Evolutionary conservation across 306 rosid genomes (phyloP), one percentile per base, ranked within the genome.

Genomic region (Casuarina equisetifolia): DNA sequence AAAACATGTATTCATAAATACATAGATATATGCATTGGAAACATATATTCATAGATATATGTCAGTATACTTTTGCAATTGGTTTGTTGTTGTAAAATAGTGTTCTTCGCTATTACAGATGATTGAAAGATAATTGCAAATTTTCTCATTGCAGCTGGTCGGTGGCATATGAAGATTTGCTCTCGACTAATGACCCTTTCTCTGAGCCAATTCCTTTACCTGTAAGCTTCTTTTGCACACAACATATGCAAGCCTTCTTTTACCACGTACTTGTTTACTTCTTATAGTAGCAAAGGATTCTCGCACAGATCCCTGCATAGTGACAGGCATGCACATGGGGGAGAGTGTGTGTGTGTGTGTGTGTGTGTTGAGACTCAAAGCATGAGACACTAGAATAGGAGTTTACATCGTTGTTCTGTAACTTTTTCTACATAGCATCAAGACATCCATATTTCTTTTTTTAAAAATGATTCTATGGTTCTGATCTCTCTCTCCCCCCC

Each of bases 111-210:
- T 52, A 59, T 61, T 52, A 52, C 6, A 11, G 58, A 17, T 42
- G 35, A 7, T 35, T 62, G 39, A 46, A 39, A 76, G 46, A 43
- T 85, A 57, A 78, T 74, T 73, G 48, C 6, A 68, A 38, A 62
- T 57, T 63, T 6, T 82, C 72, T 57, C 83, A n/a, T 84, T 87
- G 82, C 92, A 95, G 99, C 81, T 95, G 99, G 99, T 87, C 99
- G n/a, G 91, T 92, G 3, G 83, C 96, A 25, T 95, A 95, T 75
- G 97, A 92, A 72, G 99, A 95, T 70, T 75, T 95, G 20, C 90
- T 95, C 79, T 89, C 87, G 49, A 87, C 88, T 5, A 70, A 84
- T 48, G 97, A 92, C 46, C 91, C 92, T 73, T 95, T 95, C 82
- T 76, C 86, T 1, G 94, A 95, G 87, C 91, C 91, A 55, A 92